Percentiles rank a stretch among this genome's conserved stretches.
phyloP scores from a whole-genome alignment of 2,329 filamentous ascomycete species.

The Calonectria henricotiae region DNA sequence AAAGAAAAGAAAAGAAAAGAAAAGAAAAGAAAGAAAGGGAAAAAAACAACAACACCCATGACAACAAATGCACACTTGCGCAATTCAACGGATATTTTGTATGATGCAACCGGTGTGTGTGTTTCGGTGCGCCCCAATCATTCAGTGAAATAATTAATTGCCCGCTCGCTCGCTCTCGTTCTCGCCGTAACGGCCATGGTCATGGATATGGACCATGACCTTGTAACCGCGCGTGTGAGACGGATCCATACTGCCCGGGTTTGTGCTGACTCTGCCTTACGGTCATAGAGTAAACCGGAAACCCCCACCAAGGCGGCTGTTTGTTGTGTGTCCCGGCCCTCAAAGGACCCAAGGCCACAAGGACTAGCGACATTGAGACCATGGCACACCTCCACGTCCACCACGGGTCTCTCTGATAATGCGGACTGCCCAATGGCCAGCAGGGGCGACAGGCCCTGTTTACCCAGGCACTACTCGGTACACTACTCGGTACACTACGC shows the following conservation, averaged over 20 bases:
- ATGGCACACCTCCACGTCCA: not conserved
- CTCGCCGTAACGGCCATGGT: not conserved
- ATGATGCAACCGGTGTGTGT: not conserved
- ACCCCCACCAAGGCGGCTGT: constrained; percentile 27
- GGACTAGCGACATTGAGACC: constrained; percentile 14
- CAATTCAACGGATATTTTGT: not conserved
- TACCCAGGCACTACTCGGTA: constrained; percentile 10
- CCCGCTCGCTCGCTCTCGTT: constrained; percentile 23
- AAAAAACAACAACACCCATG: too few species aligned
- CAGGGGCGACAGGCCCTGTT: constrained; percentile 5
- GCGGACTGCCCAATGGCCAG: not conserved
- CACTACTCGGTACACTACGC: constrained; percentile 6
- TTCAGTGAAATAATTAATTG: not conserved
- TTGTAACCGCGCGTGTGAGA: constrained; percentile 23
- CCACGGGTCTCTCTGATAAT: not conserved
- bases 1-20: too few species aligned
- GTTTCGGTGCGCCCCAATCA: not conserved
- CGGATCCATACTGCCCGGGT: constrained; percentile 7
- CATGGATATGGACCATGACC: constrained; percentile 7
- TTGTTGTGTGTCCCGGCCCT: constrained; percentile 22
- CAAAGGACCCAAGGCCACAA: not conserved
- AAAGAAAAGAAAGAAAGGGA: too few species aligned
- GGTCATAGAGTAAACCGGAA: constrained; percentile 8
- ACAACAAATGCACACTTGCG: not conserved
- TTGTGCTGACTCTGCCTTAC: constrained; percentile 27